Evolutionary conservation across 2,329 filamentous ascomycete genomes (phyloP).

Genomic region (Trichoderma oligosporum): DNA sequence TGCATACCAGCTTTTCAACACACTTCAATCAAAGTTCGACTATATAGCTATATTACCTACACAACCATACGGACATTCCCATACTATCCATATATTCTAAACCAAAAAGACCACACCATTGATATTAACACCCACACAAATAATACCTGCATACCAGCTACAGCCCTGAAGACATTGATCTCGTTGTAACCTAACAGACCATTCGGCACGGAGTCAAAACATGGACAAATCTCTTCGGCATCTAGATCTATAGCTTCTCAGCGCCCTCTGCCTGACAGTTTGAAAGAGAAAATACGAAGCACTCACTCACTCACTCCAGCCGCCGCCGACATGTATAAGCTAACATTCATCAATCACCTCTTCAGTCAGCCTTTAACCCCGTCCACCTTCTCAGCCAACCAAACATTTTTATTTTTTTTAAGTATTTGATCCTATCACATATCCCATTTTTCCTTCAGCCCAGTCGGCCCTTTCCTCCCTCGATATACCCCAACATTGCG

Average conservation of each 20-base stretch:
- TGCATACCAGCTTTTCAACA: constrained; percentile 8
- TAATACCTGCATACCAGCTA: constrained; percentile 6
- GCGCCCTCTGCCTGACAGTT: too few species aligned
- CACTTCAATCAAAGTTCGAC: too few species aligned
- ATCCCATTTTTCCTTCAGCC: constrained; percentile 19
- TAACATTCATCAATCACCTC: background rate
- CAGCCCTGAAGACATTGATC: background rate
- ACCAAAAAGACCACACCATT: background rate
- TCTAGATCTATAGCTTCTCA: background rate
- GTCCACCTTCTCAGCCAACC: background rate
- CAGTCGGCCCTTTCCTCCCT: constrained; percentile 29
- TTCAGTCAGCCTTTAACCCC: background rate
- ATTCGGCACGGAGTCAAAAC: constrained; percentile 2
- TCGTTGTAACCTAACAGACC: constrained; percentile 2
- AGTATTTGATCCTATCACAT: constrained; percentile 29
- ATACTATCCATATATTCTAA: too few species aligned
- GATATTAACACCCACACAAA: too few species aligned
- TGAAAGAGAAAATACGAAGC: too few species aligned
- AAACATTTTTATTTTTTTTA: constrained; percentile 27
- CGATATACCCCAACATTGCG: background rate
- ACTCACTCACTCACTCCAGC: background rate
- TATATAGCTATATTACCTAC: too few species aligned
- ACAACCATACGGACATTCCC: too few species aligned
- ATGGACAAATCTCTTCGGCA: constrained; percentile 5
- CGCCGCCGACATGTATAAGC: background rate